Evolutionary conservation across 257 asterid species (phyloP).

Genomic region (Eustoma russellianum): DNA sequence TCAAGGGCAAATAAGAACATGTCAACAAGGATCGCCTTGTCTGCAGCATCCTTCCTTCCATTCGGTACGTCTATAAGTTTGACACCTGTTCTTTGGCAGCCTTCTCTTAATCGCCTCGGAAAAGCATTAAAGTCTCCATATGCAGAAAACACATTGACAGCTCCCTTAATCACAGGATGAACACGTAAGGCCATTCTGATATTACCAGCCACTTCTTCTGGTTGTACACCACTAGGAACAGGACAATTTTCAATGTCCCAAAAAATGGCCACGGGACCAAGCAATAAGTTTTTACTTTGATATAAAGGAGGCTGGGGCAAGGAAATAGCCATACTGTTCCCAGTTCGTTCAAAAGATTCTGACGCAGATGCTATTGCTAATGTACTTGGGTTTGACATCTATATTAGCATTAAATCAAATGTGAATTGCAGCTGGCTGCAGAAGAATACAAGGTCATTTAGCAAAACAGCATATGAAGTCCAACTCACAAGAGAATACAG

Average conservation of each 20-base stretch:
- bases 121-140: conserved; percentile 79
- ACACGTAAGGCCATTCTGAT: conserved; percentile 72
- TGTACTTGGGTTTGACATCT: conserved; percentile 35
- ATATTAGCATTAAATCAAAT: conserved; percentile 6
- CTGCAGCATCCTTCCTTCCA: conserved; percentile 94
- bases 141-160: conserved; percentile 74
- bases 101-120: conserved; percentile 80
- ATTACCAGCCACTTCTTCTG: conserved; percentile 87
- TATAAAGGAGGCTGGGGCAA: conserved; percentile 18
- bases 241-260: conserved; percentile 99
- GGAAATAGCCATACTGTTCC: conserved; percentile 20
- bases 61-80: conserved; percentile 85
- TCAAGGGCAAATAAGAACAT: conserved; percentile 96
- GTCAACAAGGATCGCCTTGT: conserved; percentile 87
- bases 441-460: conserved; percentile 1
- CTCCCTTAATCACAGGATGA: conserved; percentile 67
- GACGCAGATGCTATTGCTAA: conserved; percentile 20
- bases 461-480: background rate
- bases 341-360: conserved; percentile 25
- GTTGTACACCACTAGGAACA: conserved; percentile 73
- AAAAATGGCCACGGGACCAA: conserved; percentile 67
- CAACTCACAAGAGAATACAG: too few species aligned
- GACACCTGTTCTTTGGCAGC: conserved; percentile 94
- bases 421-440: conserved; percentile 18
- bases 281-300: conserved; percentile 23